phyloP scores from a whole-genome alignment of 1,139 yeast species.

The Scheffersomyces parashehatae region DNA sequence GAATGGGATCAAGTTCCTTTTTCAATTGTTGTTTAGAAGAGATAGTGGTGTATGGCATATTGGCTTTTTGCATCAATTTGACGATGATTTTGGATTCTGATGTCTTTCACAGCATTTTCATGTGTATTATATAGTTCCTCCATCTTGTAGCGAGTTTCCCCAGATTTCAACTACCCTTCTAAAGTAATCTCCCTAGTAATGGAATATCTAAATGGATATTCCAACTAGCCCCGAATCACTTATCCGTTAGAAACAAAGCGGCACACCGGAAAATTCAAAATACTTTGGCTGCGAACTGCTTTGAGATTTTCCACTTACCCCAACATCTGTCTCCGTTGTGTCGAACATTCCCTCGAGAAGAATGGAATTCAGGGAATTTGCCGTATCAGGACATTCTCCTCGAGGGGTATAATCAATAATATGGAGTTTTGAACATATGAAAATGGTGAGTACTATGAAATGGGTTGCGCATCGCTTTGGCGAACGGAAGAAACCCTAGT shows the following conservation, averaged over 20 bases:
- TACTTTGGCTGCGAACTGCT: neutral
- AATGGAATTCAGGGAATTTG: too few species aligned
- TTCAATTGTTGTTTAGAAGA: neutral
- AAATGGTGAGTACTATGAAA: too few species aligned
- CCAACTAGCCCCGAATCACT: neutral
- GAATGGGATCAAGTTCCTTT: neutral
- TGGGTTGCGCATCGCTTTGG: too few species aligned
- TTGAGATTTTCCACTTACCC: neutral
- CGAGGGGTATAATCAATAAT: too few species aligned
- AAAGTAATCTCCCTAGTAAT: neutral
- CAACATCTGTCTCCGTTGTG: neutral
- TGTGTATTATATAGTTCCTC: neutral
- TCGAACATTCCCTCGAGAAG: neutral
- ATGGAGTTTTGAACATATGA: too few species aligned
- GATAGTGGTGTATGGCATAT: neutral
- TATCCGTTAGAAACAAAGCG: neutral
- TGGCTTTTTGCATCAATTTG: neutral
- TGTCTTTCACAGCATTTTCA: neutral
- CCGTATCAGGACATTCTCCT: too few species aligned
- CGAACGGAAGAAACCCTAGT: too few species aligned
- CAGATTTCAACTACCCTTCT: neutral
- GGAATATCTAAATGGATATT: neutral
- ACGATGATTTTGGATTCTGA: neutral
- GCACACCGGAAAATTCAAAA: neutral
- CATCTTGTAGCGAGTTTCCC: neutral